Evolutionary conservation across 2,329 filamentous ascomycete genomes (phyloP).

Genomic region (Diaporthe sp.): DNA sequence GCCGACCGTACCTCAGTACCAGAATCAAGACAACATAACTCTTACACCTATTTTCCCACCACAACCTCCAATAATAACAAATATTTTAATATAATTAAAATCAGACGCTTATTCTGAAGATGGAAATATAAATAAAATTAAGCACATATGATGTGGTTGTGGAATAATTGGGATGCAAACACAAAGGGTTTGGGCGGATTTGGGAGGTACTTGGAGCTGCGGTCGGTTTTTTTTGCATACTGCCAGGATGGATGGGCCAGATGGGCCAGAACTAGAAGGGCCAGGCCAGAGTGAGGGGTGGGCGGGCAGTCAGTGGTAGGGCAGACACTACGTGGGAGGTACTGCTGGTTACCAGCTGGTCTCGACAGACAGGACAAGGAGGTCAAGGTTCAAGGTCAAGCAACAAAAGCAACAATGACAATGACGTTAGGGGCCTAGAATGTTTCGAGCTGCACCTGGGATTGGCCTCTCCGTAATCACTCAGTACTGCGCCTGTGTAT

Average conservation of each 20-base stretch:
- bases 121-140: too few relatives aligned
- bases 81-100: too few relatives aligned
- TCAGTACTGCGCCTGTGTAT: neutral
- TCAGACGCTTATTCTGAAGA: too few relatives aligned
- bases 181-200: too few relatives aligned
- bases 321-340: neutral
- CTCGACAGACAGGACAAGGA: neutral
- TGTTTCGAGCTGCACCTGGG: conserved; percentile 1
- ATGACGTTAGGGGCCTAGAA: conserved; percentile 38
- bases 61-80: too few relatives aligned
- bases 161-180: too few relatives aligned
- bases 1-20: too few relatives aligned
- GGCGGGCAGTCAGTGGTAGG: neutral
- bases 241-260: neutral
- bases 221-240: too few relatives aligned
- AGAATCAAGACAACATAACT: too few relatives aligned
- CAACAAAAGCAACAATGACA: conserved; percentile 10
- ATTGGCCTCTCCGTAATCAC: neutral
- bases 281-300: neutral
- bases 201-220: too few relatives aligned
- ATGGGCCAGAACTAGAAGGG: neutral
- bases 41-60: too few relatives aligned
- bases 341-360: neutral
- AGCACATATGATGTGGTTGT: too few relatives aligned
- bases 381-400: neutral